Conservation (phyloP, 768 basidiomycete species). For the Hericium coralloides region DNA sequence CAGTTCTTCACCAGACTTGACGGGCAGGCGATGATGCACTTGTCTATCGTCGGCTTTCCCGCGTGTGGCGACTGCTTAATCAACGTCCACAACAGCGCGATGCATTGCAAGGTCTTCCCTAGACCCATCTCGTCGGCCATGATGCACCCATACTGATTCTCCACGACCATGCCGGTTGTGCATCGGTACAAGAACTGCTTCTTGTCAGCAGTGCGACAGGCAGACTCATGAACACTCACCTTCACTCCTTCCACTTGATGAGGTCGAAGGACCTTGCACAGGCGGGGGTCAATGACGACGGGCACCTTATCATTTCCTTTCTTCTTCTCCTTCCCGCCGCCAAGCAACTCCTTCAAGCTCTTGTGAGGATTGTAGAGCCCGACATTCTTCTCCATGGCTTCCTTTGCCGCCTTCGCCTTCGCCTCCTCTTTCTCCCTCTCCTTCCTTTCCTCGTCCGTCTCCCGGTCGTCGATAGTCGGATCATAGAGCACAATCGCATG, state of each 20-base stretch:
- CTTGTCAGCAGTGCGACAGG: slow-evolving; percentile 2
- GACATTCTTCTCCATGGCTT: slow-evolving; percentile 58
- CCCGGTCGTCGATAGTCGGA: slow-evolving; percentile 88
- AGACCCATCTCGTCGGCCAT: slow-evolving; percentile 99
- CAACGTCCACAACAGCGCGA: slow-evolving; percentile 90
- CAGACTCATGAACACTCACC: slow-evolving; percentile 34
- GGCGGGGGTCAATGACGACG: slow-evolving; percentile 89
- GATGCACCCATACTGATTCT: slow-evolving; percentile 90
- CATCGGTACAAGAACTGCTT: slow-evolving; percentile 91
- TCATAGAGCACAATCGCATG: slow-evolving; percentile 97
- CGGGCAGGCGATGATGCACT: slow-evolving; percentile 96
- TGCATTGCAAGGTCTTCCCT: slow-evolving; percentile 95
- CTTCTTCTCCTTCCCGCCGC: slow-evolving; percentile 62
- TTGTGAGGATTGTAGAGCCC: slow-evolving; percentile 89
- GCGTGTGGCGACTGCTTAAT: slow-evolving; percentile 90
- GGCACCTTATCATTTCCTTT: slow-evolving; percentile 71
- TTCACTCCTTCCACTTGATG: slow-evolving; percentile 99
- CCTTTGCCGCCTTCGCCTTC: slow-evolving; percentile 51
- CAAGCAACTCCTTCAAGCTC: slow-evolving; percentile 71
- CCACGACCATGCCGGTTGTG: slow-evolving; percentile 86
- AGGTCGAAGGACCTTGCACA: slow-evolving; percentile 83
- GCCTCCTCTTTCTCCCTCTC: slow-evolving; percentile 68
- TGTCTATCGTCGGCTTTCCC: slow-evolving; percentile 84
- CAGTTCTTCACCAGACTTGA: slow-evolving; percentile 96
- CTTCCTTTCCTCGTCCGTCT: slow-evolving; percentile 79